A percentile compares a stretch with the other conserved stretches of the same genome.
Conservation (phyloP, 2,329 filamentous ascomycete genomes). For the Helicocarpus griseus region DNA sequence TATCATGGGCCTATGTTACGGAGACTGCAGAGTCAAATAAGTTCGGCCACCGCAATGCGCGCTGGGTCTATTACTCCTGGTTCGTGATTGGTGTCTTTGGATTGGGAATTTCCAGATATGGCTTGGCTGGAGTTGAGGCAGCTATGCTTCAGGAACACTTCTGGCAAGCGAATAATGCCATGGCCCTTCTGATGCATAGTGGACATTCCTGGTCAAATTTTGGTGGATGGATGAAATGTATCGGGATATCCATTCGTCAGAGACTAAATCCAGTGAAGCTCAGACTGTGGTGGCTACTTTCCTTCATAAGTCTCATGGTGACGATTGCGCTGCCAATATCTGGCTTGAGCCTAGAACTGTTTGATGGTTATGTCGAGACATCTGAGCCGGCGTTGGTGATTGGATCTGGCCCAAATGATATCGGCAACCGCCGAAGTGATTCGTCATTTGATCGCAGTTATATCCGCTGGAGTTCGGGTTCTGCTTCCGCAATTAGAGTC, state of each 20-base stretch:
- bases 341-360: slow-evolving; percentile 6
- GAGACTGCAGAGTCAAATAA: neutral
- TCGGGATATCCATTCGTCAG: neutral
- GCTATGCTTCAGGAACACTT: slow-evolving; percentile 6
- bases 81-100: slow-evolving; percentile 9
- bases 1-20: neutral
- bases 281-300: neutral
- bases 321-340: too few species aligned
- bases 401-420: neutral
- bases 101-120: slow-evolving; percentile 4
- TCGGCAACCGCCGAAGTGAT: neutral
- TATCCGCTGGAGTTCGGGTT: neutral
- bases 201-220: neutral
- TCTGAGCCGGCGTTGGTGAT: neutral
- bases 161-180: slow-evolving; percentile 3
- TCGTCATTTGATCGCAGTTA: neutral
- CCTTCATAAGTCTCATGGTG: too few species aligned
- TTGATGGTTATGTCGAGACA: slow-evolving; percentile 4
- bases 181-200: slow-evolving; percentile 5
- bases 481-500: neutral
- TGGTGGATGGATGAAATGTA: neutral
- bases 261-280: neutral
- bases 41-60: slow-evolving; percentile 3
- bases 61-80: slow-evolving; percentile 8
- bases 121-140: slow-evolving; percentile 4